Percentiles rank a stretch among this genome's conserved stretches.
Evolutionary conservation across 2,329 filamentous ascomycete species (phyloP).

Genomic region (Saccharata proteae): DNA sequence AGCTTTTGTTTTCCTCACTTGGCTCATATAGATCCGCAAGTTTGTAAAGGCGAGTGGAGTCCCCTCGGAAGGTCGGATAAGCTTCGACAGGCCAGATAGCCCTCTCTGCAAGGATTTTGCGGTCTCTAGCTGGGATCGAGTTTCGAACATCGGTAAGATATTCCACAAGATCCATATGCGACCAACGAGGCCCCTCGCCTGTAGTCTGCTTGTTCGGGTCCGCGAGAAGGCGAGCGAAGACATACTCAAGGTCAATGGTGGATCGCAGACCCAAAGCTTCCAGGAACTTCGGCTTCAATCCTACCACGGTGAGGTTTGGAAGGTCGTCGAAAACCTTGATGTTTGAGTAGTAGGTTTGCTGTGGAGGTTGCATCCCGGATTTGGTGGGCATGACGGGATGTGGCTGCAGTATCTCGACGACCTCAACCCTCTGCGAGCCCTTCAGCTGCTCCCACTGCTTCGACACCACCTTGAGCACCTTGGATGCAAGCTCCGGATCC

Average conservation of each 20-base stretch:
- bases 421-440: slow-evolving; percentile 49
- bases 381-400: slow-evolving; percentile 81
- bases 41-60: slow-evolving; percentile 21
- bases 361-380: slow-evolving; percentile 72
- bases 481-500: slow-evolving; percentile 59
- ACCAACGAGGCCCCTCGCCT: slow-evolving; percentile 52
- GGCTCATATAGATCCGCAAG: slow-evolving; percentile 25
- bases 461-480: slow-evolving; percentile 67
- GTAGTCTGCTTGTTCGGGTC: slow-evolving; percentile 1
- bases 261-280: slow-evolving; percentile 78
- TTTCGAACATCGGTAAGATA: slow-evolving; percentile 82
- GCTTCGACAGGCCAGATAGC: slow-evolving; percentile 10
- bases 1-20: slow-evolving; percentile 34
- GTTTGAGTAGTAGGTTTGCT: slow-evolving; percentile 82
- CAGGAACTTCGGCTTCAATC: slow-evolving; percentile 85
- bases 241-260: slow-evolving; percentile 86
- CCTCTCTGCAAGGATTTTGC: slow-evolving; percentile 30
- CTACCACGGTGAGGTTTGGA: slow-evolving; percentile 60
- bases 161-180: slow-evolving; percentile 86
- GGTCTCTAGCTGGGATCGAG: slow-evolving; percentile 73
- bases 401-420: slow-evolving; percentile 52
- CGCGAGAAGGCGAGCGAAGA: slow-evolving; percentile 62
- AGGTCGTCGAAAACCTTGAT: slow-evolving; percentile 93
- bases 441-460: slow-evolving; percentile 83
- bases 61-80: slow-evolving; percentile 10